Evolutionary conservation across 306 rosid species (phyloP), one percentile per base, ranked within the genome.

Genomic region (Purshia tridentata): DNA sequence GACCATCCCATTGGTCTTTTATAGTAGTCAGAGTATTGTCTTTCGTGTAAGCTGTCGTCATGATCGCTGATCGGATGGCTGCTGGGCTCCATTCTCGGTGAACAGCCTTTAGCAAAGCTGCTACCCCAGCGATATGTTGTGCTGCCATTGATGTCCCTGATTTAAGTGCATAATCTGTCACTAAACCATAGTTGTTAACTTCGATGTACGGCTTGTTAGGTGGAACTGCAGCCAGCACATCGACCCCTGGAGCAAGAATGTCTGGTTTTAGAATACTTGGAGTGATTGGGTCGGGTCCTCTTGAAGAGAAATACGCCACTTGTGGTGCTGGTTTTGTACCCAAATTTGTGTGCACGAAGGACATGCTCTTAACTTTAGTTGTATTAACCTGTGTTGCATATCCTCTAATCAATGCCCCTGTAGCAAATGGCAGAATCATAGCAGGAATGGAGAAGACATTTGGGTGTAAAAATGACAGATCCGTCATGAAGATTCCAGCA

Each of bases 51-150:
- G 66, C 71, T 40, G 66, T 69, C 18, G 76, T 70, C 65, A 69
- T 69, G 61, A 77, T 60, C 1, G 65, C 63, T 0, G 68, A 71
- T 61, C 52, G 37, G n/a, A 78, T 64, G 14, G 81, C 53, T 29
- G 67, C 77, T 1, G 68, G 67, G 66, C 67, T 56, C 73, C 77
- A 72, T 54, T 54, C 68, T 11, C 20, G 20, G 23, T 72, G 81
- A 9, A 49, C 39, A 10, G 67, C 51, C 44, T 55, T 71, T 2
- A 46, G 15, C 16, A 77, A 53, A 2, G 81, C 61, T 4, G 67
- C 77, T n/a, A 64, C 59, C 5, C 68, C 67, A 5, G 61, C 48
- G 6, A 22, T 68, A 55, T 65, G 73, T 20, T 73, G 56, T 19
- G 48, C 62, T 2, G 68, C 72, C 40, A 49, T 59, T 1, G 73